Percentiles rank a stretch among this genome's conserved stretches.
Evolutionary conservation across 2,329 filamentous ascomycete genomes (phyloP).

Genomic region (Fonsecaea nubica): DNA sequence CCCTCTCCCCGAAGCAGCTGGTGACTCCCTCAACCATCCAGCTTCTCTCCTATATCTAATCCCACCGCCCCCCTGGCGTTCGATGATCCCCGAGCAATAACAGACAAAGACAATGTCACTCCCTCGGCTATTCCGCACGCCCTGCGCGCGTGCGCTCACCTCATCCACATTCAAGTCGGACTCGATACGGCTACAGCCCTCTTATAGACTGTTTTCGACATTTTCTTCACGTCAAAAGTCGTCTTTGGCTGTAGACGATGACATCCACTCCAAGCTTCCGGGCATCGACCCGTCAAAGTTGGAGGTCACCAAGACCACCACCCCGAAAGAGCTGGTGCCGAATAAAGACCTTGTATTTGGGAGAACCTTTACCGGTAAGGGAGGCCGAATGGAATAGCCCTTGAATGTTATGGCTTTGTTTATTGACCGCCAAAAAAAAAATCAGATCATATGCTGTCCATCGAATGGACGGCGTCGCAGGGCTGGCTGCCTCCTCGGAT

Average conservation of each 20-base stretch:
- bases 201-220: slow-evolving; percentile 34
- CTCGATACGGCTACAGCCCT: slow-evolving; percentile 27
- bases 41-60: not conserved
- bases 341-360: slow-evolving; percentile 89
- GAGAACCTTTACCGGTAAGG: slow-evolving; percentile 77
- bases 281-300: slow-evolving; percentile 81
- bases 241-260: slow-evolving; percentile 30
- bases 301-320: slow-evolving; percentile 73
- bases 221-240: slow-evolving; percentile 28
- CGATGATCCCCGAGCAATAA: slow-evolving; percentile 1
- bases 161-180: slow-evolving; percentile 23
- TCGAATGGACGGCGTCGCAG: slow-evolving; percentile 86
- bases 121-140: slow-evolving; percentile 34
- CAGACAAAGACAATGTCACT: slow-evolving; percentile 29
- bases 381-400: slow-evolving; percentile 45
- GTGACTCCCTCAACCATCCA: not conserved
- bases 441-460: slow-evolving; percentile 92
- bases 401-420: not conserved
- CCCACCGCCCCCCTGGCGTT: not conserved
- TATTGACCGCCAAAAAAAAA: not conserved
- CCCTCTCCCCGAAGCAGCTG: not conserved
- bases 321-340: slow-evolving; percentile 75
- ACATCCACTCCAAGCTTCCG: slow-evolving; percentile 51
- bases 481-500: slow-evolving; percentile 87
- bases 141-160: slow-evolving; percentile 31